Evolutionary conservation across 2,329 filamentous ascomycete species (phyloP).

Genomic region (Penicillium olsonii): DNA sequence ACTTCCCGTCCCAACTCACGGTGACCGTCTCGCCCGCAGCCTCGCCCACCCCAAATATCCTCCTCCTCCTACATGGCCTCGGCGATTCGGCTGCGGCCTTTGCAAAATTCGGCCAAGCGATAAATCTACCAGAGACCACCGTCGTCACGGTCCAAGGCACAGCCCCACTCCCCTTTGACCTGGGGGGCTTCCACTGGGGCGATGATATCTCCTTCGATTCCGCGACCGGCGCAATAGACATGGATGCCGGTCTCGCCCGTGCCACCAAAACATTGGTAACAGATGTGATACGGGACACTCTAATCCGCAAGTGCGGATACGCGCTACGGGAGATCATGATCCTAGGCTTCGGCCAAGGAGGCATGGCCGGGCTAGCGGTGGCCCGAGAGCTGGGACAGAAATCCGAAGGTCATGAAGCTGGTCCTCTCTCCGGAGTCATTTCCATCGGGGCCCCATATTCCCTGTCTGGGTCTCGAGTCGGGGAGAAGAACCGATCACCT

Average conservation of each 20-base stretch:
- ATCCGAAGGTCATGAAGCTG: constrained; percentile 10
- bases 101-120: constrained; percentile 64
- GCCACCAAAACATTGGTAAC: constrained; percentile 52
- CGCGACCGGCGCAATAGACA: constrained; percentile 56
- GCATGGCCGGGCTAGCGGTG: constrained; percentile 61
- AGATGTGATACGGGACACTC: constrained; percentile 53
- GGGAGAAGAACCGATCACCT: constrained; percentile 42
- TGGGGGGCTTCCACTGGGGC: constrained; percentile 70
- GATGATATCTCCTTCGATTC: constrained; percentile 62
- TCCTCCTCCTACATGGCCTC: constrained; percentile 81
- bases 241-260: constrained; percentile 62
- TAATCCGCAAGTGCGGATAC: constrained; percentile 63
- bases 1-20: constrained; percentile 49
- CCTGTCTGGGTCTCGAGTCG: constrained; percentile 32
- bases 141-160: constrained; percentile 74
- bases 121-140: constrained; percentile 75
- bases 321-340: constrained; percentile 60
- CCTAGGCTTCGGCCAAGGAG: constrained; percentile 69
- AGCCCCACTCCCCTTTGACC: constrained; percentile 65
- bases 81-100: constrained; percentile 75
- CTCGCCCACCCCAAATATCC: constrained; percentile 66
- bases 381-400: constrained; percentile 47
- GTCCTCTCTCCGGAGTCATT: constrained; percentile 41
- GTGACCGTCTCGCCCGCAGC: constrained; percentile 40
- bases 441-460: constrained; percentile 47